These are phyloP conservation scores for Penicillium sp. DNA, from an alignment of 2,329 filamentous ascomycete species.

Conservation along the genomic window DNA sequence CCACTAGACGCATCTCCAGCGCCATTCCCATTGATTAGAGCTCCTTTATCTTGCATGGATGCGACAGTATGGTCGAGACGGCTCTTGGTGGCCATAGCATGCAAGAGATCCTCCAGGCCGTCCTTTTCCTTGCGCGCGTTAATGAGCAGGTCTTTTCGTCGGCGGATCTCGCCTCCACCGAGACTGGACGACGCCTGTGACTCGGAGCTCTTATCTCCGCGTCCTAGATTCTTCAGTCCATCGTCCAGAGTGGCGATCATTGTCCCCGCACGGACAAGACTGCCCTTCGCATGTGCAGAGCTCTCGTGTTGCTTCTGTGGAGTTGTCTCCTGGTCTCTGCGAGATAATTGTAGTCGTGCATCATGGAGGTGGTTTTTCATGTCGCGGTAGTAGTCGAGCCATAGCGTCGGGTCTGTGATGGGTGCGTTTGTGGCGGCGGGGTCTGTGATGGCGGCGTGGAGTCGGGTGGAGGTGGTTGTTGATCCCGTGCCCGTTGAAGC, in stretches of 20 bases:
- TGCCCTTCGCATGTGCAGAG: slow-evolving; percentile 53
- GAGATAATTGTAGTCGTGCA: slow-evolving; percentile 50
- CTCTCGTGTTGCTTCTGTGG: slow-evolving; percentile 55
- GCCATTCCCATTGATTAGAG: slow-evolving; percentile 30
- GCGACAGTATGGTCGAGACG: slow-evolving; percentile 40
- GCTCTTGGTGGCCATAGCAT: slow-evolving; percentile 49
- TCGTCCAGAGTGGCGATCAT: slow-evolving; percentile 51
- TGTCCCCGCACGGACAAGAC: slow-evolving; percentile 49
- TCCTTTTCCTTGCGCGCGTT: slow-evolving; percentile 54
- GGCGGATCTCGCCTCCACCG: slow-evolving; percentile 53
- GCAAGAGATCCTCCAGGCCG: slow-evolving; percentile 52
- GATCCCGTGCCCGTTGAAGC: slow-evolving; percentile 25
- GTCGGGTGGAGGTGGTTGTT: slow-evolving; percentile 28
- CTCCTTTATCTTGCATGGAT: slow-evolving; percentile 40
- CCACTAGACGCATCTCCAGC: slow-evolving; percentile 8
- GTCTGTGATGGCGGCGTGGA: slow-evolving; percentile 39
- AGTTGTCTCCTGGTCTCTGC: slow-evolving; percentile 51
- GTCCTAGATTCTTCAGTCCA: slow-evolving; percentile 41
- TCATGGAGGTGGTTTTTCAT: slow-evolving; percentile 55
- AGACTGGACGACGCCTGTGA: slow-evolving; percentile 44
- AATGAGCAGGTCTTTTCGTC: slow-evolving; percentile 50
- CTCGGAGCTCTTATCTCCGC: slow-evolving; percentile 21
- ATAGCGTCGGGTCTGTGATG: slow-evolving; percentile 48
- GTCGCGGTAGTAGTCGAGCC: slow-evolving; percentile 54
- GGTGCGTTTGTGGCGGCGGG: slow-evolving; percentile 29